Percentiles rank a stretch among this genome's conserved stretches.
Conservation (phyloP, 768 basidiomycete species). For the Mrakia frigida region DNA sequence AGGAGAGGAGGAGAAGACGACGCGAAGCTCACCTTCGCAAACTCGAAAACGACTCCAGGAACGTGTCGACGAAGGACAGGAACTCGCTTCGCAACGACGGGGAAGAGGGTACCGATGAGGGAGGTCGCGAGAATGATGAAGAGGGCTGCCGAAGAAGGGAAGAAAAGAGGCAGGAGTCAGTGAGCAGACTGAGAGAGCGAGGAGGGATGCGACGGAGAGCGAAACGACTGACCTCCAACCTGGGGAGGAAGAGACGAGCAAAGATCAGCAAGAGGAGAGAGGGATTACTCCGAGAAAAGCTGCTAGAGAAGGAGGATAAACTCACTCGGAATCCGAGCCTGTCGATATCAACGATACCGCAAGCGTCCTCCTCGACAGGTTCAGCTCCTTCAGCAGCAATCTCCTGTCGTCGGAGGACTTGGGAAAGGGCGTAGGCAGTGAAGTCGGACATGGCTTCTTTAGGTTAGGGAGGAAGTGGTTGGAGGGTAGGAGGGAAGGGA, state of each 20-base stretch:
- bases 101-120: slow-evolving; percentile 61
- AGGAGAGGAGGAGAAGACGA: not conserved
- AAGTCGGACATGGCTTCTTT: not conserved
- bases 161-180: not conserved
- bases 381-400: not conserved
- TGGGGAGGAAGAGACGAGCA: not conserved
- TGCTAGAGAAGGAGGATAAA: not conserved
- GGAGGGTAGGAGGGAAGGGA: not conserved
- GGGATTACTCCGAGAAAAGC: not conserved
- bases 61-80: slow-evolving; percentile 46
- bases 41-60: slow-evolving; percentile 37
- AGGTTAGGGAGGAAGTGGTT: not conserved
- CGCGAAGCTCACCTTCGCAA: slow-evolving; percentile 35
- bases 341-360: not conserved
- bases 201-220: too few species aligned
- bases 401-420: not conserved
- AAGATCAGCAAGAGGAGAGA: not conserved
- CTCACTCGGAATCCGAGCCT: not conserved
- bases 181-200: too few species aligned
- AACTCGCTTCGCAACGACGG: slow-evolving; percentile 57
- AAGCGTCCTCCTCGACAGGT: not conserved
- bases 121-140: slow-evolving; percentile 68
- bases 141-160: slow-evolving; percentile 47
- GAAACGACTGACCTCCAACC: too few species aligned
- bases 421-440: not conserved